Conservation (phyloP, 2,329 filamentous ascomycete species). For the Coniochaeta sp. region DNA sequence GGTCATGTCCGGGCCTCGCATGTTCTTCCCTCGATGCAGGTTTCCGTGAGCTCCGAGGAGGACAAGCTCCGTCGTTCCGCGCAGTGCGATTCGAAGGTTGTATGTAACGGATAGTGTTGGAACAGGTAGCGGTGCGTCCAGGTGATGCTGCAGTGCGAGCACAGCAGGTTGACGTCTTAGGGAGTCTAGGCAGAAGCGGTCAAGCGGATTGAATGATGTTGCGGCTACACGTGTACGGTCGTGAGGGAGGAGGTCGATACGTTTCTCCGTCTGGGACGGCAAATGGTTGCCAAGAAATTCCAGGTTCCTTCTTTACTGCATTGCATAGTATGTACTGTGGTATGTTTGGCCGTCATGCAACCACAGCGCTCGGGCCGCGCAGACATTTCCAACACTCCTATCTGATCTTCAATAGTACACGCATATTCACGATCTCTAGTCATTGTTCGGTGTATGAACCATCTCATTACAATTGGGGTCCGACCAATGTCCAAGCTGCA, state of each 20-base stretch:
- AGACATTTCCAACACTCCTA: neutral
- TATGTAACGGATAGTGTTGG: neutral
- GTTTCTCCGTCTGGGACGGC: neutral
- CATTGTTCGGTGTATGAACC: neutral
- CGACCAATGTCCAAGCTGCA: neutral
- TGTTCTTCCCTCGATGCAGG: neutral
- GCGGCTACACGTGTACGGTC: too few relatives aligned
- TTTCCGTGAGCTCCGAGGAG: neutral
- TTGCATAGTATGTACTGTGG: too few relatives aligned
- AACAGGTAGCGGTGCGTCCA: neutral
- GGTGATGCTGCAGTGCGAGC: neutral
- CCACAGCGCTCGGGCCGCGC: neutral
- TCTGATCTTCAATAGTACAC: neutral
- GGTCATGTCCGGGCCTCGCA: neutral
- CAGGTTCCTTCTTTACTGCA: too few relatives aligned
- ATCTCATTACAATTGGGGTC: neutral
- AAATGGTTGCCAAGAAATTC: neutral
- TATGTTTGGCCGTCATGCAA: neutral
- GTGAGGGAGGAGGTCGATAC: neutral
- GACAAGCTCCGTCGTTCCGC: neutral
- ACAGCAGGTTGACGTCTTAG: neutral
- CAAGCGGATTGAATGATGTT: neutral
- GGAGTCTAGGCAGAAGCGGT: neutral
- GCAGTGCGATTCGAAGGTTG: too few relatives aligned
- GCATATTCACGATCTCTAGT: neutral